These are phyloP conservation scores for Metarhizium brunneum DNA, from an alignment of 2,329 filamentous ascomycete species.

Conservation along the genomic window DNA sequence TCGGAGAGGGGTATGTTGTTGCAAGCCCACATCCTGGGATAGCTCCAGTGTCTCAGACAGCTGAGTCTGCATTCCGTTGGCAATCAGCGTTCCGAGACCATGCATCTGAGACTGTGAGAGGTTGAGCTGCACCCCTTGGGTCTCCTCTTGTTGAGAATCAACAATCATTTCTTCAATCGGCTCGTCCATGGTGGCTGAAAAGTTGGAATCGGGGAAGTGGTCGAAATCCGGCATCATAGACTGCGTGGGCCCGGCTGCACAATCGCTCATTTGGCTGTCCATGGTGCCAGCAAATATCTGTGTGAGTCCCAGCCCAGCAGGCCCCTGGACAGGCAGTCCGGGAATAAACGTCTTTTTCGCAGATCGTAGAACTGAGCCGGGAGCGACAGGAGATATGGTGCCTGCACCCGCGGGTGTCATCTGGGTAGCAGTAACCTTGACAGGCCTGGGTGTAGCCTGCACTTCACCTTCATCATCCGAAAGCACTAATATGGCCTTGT, in stretches of 20 bases:
- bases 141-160: slow-evolving; percentile 31
- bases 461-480: slow-evolving; percentile 49
- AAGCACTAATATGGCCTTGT: slow-evolving; percentile 39
- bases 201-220: slow-evolving; percentile 48
- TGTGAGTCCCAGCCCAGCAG: slow-evolving; percentile 65
- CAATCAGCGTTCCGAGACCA: slow-evolving; percentile 47
- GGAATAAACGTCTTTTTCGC: slow-evolving; percentile 63
- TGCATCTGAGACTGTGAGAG: slow-evolving; percentile 53
- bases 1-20: slow-evolving; percentile 61
- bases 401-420: slow-evolving; percentile 34
- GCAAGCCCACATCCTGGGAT: slow-evolving; percentile 74
- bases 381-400: slow-evolving; percentile 41
- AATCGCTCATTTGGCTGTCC: slow-evolving; percentile 42
- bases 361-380: slow-evolving; percentile 57
- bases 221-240: slow-evolving; percentile 50
- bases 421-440: slow-evolving; percentile 25
- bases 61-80: slow-evolving; percentile 44
- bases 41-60: slow-evolving; percentile 62
- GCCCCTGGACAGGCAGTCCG: slow-evolving; percentile 50
- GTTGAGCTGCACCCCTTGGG: slow-evolving; percentile 42
- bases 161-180: slow-evolving; percentile 40
- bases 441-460: slow-evolving; percentile 38
- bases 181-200: slow-evolving; percentile 50
- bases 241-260: slow-evolving; percentile 24
- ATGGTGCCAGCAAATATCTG: slow-evolving; percentile 89